Evolutionary conservation across 2,329 filamentous ascomycete genomes (phyloP).

Genomic region (Colletotrichum viniferum): DNA sequence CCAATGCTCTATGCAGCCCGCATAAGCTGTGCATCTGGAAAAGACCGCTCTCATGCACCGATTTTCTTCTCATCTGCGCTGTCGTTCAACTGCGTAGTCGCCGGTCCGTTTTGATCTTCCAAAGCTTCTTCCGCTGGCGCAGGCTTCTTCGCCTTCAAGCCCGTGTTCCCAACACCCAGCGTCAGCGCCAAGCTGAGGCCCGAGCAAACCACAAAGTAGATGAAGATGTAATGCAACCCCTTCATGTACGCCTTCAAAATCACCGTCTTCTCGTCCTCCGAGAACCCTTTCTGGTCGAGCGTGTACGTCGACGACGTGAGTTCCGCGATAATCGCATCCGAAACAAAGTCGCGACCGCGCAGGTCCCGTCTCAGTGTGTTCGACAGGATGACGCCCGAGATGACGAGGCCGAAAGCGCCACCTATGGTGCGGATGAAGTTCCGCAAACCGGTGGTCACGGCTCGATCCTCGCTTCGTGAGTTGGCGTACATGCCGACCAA

Average conservation of each 20-base stretch:
- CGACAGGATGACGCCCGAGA: conserved; percentile 34
- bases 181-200: conserved; percentile 22
- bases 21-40: not conserved
- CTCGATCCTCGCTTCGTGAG: conserved; percentile 36
- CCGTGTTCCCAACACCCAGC: conserved; percentile 25
- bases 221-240: conserved; percentile 31
- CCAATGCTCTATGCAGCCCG: not conserved
- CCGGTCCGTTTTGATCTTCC: not conserved
- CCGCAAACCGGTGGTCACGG: conserved; percentile 41
- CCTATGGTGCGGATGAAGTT: conserved; percentile 42
- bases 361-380: conserved; percentile 28
- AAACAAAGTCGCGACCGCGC: not conserved
- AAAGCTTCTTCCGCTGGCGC: not conserved
- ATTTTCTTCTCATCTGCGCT: not conserved
- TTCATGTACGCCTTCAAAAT: conserved; percentile 32
- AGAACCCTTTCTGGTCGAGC: conserved; percentile 23
- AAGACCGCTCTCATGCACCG: not conserved
- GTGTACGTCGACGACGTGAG: conserved; percentile 29
- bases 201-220: conserved; percentile 26
- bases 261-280: conserved; percentile 14
- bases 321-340: conserved; percentile 22
- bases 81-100: fast-evolving
- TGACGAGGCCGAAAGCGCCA: conserved; percentile 36
- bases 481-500: conserved; percentile 42
- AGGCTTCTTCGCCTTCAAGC: conserved; percentile 21